phyloP scores from a whole-genome alignment of 306 rosid genomes.

The Begonia loranthoides region DNA sequence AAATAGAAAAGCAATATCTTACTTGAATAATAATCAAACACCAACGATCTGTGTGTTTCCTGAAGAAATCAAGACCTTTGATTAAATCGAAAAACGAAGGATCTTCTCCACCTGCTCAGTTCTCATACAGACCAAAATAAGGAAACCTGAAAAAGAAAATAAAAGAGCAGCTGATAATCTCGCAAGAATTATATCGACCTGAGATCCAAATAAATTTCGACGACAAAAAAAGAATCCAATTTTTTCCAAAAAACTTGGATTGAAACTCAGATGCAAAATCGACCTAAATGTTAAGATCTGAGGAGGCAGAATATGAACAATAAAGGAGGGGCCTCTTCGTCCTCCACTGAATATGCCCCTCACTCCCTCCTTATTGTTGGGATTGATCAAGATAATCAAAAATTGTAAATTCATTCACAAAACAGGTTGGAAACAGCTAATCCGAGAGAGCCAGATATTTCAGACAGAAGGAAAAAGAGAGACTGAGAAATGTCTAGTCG shows the following conservation, averaged over 20 bases:
- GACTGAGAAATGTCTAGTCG: neutral
- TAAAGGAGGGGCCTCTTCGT: neutral
- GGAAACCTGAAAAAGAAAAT: conserved; percentile 23
- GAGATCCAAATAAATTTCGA: no score
- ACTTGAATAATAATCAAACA: conserved; percentile 14
- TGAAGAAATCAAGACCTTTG: conserved; percentile 6
- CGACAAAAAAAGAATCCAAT: no score
- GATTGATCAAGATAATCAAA: no score
- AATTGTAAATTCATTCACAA: no score
- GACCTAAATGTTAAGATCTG: conserved; percentile 50
- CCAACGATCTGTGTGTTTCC: conserved; percentile 5
- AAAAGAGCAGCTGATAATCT: no score
- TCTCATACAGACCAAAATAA: conserved; percentile 23
- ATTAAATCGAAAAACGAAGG: conserved; percentile 42
- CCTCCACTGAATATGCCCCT: neutral
- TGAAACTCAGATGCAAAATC: conserved; percentile 63
- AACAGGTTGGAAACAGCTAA: neutral
- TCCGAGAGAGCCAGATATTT: neutral
- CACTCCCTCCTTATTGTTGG: no score
- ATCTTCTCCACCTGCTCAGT: conserved; percentile 50
- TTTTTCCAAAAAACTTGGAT: conserved; percentile 7
- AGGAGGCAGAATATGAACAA: neutral
- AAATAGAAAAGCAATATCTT: conserved; percentile 15
- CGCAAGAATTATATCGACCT: no score
- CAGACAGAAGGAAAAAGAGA: neutral